Conservation (phyloP, 495 filamentous ascomycete genomes). For the Tuber brumale region DNA sequence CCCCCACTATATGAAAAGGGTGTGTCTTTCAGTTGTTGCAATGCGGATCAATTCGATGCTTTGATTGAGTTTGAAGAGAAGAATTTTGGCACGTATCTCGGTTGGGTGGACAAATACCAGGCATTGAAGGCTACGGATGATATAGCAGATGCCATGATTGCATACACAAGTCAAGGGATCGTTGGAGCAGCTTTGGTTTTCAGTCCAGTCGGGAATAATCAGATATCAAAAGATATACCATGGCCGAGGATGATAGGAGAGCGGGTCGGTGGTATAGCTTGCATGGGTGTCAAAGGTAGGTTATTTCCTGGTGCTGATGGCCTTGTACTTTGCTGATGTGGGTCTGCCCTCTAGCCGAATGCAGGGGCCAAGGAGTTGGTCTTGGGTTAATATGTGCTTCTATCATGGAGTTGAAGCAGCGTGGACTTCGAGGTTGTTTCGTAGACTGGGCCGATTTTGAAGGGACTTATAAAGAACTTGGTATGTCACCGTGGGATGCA, state of each 20-base stretch:
- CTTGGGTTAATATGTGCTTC: slow-evolving; percentile 40
- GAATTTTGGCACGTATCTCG: slow-evolving; percentile 40
- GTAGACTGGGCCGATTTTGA: slow-evolving; percentile 43
- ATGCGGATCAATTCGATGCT: slow-evolving; percentile 48
- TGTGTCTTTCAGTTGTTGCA: slow-evolving; percentile 48
- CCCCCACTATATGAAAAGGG: slow-evolving; percentile 41
- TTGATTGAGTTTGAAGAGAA: slow-evolving; percentile 54
- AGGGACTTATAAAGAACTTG: slow-evolving; percentile 41
- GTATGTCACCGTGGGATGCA: slow-evolving; percentile 26
- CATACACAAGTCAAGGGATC: slow-evolving; percentile 43
- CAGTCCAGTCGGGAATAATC: slow-evolving; percentile 49
- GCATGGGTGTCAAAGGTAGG: slow-evolving; percentile 54
- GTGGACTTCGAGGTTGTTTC: slow-evolving; percentile 44
- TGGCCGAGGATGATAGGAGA: slow-evolving; percentile 53
- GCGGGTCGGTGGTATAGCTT: slow-evolving; percentile 56
- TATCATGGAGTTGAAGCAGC: slow-evolving; percentile 42
- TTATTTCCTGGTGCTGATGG: slow-evolving; percentile 8
- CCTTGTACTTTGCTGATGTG: slow-evolving; percentile 6
- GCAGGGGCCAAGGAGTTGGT: slow-evolving; percentile 38
- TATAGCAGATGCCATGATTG: slow-evolving; percentile 41
- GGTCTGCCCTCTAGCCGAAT: slow-evolving; percentile 23
- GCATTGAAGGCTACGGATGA: slow-evolving; percentile 39
- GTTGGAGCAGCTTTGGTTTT: slow-evolving; percentile 55
- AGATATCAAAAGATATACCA: slow-evolving; percentile 52
- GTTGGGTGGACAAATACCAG: slow-evolving; percentile 43